These are phyloP conservation scores for Exobasidium cylindrosporum DNA, from an alignment of 1,284 basidiomycete species.

Conservation along the genomic window DNA sequence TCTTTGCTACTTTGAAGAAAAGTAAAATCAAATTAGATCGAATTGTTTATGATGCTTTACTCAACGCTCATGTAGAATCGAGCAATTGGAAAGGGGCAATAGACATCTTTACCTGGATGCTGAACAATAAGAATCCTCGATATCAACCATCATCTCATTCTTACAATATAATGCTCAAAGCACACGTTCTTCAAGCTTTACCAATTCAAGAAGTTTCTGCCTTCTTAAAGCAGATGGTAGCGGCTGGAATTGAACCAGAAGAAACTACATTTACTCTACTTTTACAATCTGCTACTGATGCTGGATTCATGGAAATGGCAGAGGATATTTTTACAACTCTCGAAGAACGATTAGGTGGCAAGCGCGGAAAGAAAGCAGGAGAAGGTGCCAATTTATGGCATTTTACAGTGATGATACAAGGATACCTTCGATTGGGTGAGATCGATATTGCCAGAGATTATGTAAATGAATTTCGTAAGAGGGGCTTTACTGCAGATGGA, in stretches of 20 bases:
- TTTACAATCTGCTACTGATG: conserved; percentile 79
- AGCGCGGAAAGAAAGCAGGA: conserved; percentile 15
- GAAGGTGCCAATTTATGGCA: conserved; percentile 61
- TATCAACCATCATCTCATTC: conserved; percentile 33
- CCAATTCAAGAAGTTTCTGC: conserved; percentile 69
- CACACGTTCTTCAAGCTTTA: conserved; percentile 75
- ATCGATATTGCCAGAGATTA: conserved; percentile 65
- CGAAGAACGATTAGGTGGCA: conserved; percentile 24
- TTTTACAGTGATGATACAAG: conserved; percentile 81
- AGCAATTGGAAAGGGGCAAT: conserved; percentile 76
- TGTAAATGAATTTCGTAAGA: conserved; percentile 71
- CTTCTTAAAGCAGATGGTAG: conserved; percentile 66
- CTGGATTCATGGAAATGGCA: conserved; percentile 68
- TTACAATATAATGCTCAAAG: conserved; percentile 72
- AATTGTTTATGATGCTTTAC: conserved; percentile 61
- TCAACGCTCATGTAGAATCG: conserved; percentile 79
- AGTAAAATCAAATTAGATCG: conserved; percentile 44
- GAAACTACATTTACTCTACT: conserved; percentile 71
- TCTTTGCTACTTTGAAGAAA: conserved; percentile 65
- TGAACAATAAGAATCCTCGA: conserved; percentile 46
- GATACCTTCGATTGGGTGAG: conserved; percentile 67
- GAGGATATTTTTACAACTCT: conserved; percentile 62
- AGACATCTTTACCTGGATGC: conserved; percentile 69
- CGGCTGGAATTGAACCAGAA: conserved; percentile 63
- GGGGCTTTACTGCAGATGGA: conserved; percentile 69